Conservation (phyloP, 2,329 filamentous ascomycete genomes). For the Rhynchosporium graminicola region DNA sequence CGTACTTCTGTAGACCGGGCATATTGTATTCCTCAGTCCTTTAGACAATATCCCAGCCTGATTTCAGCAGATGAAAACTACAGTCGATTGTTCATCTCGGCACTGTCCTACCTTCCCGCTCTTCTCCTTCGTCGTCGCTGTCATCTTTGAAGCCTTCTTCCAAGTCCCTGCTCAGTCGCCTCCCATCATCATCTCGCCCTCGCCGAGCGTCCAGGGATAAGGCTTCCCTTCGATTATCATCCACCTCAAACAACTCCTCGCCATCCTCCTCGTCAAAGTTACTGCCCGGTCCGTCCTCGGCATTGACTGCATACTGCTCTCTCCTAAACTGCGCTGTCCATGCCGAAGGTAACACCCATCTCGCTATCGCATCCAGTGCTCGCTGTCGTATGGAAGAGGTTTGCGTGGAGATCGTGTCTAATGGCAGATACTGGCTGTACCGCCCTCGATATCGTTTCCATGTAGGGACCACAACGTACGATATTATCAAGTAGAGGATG, state of each 20-base stretch:
- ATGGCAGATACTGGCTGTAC: constrained; percentile 73
- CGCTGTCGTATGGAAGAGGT: constrained; percentile 57
- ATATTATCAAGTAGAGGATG: constrained; percentile 64
- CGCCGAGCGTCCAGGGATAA: constrained; percentile 41
- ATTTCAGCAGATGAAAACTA: not conserved
- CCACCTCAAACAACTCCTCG: constrained; percentile 66
- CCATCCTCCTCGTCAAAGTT: constrained; percentile 67
- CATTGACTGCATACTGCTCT: constrained; percentile 43
- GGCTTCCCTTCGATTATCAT: constrained; percentile 47
- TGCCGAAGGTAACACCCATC: constrained; percentile 48
- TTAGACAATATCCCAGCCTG: constrained; percentile 15
- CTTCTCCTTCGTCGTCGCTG: constrained; percentile 58
- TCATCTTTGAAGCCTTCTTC: constrained; percentile 76
- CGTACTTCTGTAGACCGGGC: not conserved
- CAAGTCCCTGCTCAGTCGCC: constrained; percentile 75
- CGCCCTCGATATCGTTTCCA: constrained; percentile 70
- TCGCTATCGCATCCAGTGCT: constrained; percentile 46
- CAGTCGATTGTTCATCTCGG: constrained; percentile 21
- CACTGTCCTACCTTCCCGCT: constrained; percentile 18
- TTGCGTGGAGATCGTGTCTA: constrained; percentile 62
- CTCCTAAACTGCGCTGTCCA: constrained; percentile 50
- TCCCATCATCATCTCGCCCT: constrained; percentile 49
- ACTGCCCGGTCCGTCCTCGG: constrained; percentile 48
- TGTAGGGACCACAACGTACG: constrained; percentile 65
- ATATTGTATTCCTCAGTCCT: constrained; percentile 8